phyloP scores from a whole-genome alignment of 768 basidiomycete genomes.

The Clitopilus hobsonii region DNA sequence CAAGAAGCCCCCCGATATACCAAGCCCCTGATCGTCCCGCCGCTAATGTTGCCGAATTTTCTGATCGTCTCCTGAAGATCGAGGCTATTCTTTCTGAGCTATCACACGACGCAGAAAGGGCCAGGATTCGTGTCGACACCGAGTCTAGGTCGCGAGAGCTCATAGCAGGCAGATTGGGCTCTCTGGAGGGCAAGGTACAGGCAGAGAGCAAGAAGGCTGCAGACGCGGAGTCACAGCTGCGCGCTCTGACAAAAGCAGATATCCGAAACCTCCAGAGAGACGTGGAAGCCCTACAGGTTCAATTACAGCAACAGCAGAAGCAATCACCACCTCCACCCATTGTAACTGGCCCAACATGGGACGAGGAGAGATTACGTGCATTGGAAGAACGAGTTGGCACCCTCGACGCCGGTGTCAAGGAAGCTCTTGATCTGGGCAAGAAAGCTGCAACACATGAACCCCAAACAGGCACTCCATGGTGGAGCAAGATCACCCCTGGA shows the following conservation, averaged over 20 bases:
- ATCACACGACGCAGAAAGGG: constrained; percentile 48
- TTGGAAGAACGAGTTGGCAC: constrained; percentile 61
- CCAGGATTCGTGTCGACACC: constrained; percentile 46
- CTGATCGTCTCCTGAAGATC: constrained; percentile 55
- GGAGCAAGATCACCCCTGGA: constrained; percentile 57
- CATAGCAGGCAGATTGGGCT: constrained; percentile 47
- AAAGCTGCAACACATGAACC: constrained; percentile 24
- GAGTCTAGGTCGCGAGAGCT: constrained; percentile 48
- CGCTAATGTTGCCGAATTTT: constrained; percentile 62
- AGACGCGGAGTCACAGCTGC: constrained; percentile 49
- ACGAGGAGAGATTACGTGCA: constrained; percentile 53
- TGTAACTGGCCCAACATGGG: constrained; percentile 18
- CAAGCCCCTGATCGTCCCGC: constrained; percentile 54
- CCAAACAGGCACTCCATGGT: constrained; percentile 51
- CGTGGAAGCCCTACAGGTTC: constrained; percentile 45
- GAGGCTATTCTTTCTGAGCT: constrained; percentile 62
- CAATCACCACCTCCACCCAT: constrained; percentile 12
- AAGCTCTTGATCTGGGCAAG: constrained; percentile 67
- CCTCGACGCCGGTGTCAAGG: constrained; percentile 63
- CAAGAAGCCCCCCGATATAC: constrained; percentile 33
- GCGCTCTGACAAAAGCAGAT: constrained; percentile 37
- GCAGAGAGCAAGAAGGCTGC: constrained; percentile 32
- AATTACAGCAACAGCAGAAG: constrained; percentile 26
- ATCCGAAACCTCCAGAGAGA: constrained; percentile 51
- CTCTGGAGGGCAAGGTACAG: constrained; percentile 48